Evolutionary conservation across 306 rosid genomes (phyloP), one percentile per base, ranked within the genome.

Genomic region (Vigna radiata): DNA sequence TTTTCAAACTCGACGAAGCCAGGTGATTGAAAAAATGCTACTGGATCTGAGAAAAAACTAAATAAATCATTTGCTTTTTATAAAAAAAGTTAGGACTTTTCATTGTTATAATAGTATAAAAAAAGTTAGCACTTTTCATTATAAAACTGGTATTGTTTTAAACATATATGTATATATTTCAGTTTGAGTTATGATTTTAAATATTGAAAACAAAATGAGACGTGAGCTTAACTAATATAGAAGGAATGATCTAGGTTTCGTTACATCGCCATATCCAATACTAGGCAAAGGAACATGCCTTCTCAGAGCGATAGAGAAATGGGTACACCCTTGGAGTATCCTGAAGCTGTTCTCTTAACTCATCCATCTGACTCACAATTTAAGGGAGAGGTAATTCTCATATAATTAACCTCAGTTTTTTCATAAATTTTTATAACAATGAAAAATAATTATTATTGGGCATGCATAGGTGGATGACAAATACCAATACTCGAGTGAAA

Each of bases 401-500:
- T 19, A 31, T 31, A 53, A 18, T 12, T 12, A 8, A 27, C 29
- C 29, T 27, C 6, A 6, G 7, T 33, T 33, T 33, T 4, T 31
- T 31, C 36, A 31, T 3, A 27, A 27, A 27, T 2, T 2, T 27
- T 27, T 27, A 27, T 27, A 31, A 31, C 1, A 33, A 33, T 0
- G 39, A 33, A 33, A 33, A 33, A 0, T 21, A 1, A 1, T 21
- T 21, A 21, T 21, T 27, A 2, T 27, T 55, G 80, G 33, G 2
- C 6, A 44, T 27, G 23, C 23, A 21, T 21, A 93, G 98, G 98
- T 93, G 72, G 97, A 95, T 83, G 98, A 95, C 87, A 95, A 95
- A 59, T 95, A 95, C 77, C 90, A 86, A 37, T 95, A 95, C 83
- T 92, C 99, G 0, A 1, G 0, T 3, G 89, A 86, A 48, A 77